phyloP scores from a whole-genome alignment of 305 asterid species.

The Andrographis paniculata region DNA sequence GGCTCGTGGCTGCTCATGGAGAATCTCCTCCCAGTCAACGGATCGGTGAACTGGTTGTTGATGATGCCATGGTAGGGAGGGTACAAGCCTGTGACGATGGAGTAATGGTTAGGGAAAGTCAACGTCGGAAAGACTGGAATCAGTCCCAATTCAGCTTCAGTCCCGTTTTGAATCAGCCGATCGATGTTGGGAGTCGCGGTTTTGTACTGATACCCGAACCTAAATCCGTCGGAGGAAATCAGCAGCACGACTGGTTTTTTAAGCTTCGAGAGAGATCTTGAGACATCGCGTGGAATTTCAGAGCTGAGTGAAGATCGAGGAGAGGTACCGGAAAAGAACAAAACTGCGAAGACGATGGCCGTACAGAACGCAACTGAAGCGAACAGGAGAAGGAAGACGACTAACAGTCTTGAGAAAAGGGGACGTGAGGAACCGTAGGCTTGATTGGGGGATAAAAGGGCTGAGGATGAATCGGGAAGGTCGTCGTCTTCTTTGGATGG shows the following conservation, averaged over 20 bases:
- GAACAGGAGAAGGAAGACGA: not conserved
- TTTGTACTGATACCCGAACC: slow-evolving; percentile 42
- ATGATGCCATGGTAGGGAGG: not conserved
- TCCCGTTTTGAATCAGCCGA: slow-evolving; percentile 27
- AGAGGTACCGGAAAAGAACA: slow-evolving; percentile 1
- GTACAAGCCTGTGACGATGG: not conserved
- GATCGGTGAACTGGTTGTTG: slow-evolving; percentile 23
- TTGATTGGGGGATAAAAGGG: not conserved
- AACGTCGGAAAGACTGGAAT: no score
- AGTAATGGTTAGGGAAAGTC: no score
- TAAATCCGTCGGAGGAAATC: slow-evolving; percentile 39
- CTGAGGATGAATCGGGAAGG: not conserved
- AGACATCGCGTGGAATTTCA: not conserved
- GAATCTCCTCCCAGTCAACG: slow-evolving; percentile 26
- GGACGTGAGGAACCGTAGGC: not conserved
- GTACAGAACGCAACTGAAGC: not conserved
- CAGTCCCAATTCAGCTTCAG: no score
- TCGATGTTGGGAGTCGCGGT: slow-evolving; percentile 30
- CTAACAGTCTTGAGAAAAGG: not conserved
- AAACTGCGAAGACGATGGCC: not conserved
- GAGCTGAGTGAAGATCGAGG: not conserved
- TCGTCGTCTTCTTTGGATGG: not conserved
- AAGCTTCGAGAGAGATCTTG: slow-evolving; percentile 21
- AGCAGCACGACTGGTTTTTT: slow-evolving; percentile 33
- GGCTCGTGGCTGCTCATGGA: slow-evolving; percentile 34